Conservation (phyloP, 495 filamentous ascomycete species). For the Penicillium simplicissimum region DNA sequence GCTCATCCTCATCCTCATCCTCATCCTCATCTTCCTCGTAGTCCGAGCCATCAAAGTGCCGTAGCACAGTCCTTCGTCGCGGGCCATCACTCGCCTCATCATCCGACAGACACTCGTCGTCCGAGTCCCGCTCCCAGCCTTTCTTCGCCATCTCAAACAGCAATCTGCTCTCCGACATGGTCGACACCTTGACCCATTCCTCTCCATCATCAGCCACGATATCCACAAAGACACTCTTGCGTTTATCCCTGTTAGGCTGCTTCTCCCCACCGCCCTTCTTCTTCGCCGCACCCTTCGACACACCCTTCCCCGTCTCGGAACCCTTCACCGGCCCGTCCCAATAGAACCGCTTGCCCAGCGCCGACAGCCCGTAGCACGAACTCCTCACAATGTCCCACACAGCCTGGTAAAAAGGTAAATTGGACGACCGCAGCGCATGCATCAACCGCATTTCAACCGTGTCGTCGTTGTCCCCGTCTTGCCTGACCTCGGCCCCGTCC, state of each 20-base stretch:
- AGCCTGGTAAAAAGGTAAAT: slow-evolving; percentile 57
- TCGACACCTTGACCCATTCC: slow-evolving; percentile 65
- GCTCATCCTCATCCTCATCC: slow-evolving; percentile 52
- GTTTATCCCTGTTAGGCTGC: slow-evolving; percentile 40
- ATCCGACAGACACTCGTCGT: slow-evolving; percentile 38
- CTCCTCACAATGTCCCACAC: slow-evolving; percentile 55
- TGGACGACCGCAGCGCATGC: slow-evolving; percentile 57
- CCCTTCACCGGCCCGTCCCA: slow-evolving; percentile 38
- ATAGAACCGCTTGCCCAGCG: slow-evolving; percentile 56
- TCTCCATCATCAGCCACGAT: slow-evolving; percentile 55
- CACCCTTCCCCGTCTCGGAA: slow-evolving; percentile 27
- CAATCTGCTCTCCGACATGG: slow-evolving; percentile 56
- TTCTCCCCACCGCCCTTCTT: slow-evolving; percentile 21
- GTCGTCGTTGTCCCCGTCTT: slow-evolving; percentile 9
- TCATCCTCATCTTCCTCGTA: slow-evolving; percentile 37
- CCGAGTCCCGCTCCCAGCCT: slow-evolving; percentile 53
- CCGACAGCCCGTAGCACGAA: slow-evolving; percentile 49
- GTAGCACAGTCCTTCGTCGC: slow-evolving; percentile 31
- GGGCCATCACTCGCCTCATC: slow-evolving; percentile 31
- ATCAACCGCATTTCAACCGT: slow-evolving; percentile 26
- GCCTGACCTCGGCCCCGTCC: slow-evolving; percentile 8
- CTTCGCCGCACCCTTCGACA: slow-evolving; percentile 22
- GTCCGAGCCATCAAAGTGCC: slow-evolving; percentile 31
- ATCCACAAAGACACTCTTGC: slow-evolving; percentile 47
- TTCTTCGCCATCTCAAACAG: slow-evolving; percentile 65